Percentiles rank a stretch among this genome's conserved stretches.
phyloP scores from a whole-genome alignment of 192 early-diverging fungal genomes.

The Entrophospora sp. region DNA sequence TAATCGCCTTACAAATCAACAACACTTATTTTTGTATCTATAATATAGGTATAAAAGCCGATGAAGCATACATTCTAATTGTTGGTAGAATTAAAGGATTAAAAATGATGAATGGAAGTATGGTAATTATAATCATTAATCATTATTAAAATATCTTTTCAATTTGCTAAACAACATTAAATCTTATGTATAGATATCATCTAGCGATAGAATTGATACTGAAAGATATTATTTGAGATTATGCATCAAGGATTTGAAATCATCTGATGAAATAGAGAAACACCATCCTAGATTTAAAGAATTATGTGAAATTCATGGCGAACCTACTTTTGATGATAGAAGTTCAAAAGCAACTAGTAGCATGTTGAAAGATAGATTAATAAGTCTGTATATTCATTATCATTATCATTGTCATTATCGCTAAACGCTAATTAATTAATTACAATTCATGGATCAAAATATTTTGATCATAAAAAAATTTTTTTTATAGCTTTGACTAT shows the following conservation, averaged over 20 bases:
- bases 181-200: conserved; percentile 24
- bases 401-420: not conserved
- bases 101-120: conserved; percentile 39
- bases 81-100: conserved; percentile 38
- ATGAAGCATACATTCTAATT: conserved; percentile 19
- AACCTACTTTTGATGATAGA: conserved; percentile 25
- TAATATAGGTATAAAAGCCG: conserved; percentile 21
- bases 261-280: conserved; percentile 27
- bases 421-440: not conserved
- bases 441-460: not conserved
- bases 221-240: conserved; percentile 43
- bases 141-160: not conserved
- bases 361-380: conserved; percentile 33
- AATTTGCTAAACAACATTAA: not conserved
- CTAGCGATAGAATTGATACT: conserved; percentile 31
- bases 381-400: conserved; percentile 21
- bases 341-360: conserved; percentile 28
- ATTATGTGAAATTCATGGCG: conserved; percentile 39
- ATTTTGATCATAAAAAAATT: no score
- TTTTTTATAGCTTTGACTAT: conserved; percentile 15
- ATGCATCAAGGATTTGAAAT: conserved; percentile 27
- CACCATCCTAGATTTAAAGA: conserved; percentile 41
- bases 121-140: conserved; percentile 21
- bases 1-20: not conserved
- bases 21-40: not conserved